phyloP scores from a whole-genome alignment of 495 filamentous ascomycete species.

The Tuber indicum region DNA sequence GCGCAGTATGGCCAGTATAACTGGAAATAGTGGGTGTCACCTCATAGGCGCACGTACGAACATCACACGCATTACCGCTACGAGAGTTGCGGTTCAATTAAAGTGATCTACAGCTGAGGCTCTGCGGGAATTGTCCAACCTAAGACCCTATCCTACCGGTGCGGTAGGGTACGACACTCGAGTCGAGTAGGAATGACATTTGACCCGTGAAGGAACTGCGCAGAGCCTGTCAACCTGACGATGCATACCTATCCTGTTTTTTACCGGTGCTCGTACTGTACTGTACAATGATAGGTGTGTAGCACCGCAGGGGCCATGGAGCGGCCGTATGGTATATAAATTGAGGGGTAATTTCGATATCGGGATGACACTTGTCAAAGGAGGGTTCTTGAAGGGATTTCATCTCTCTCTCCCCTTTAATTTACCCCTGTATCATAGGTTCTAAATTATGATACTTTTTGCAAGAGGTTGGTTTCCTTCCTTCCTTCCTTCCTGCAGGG shows the following conservation, averaged over 20 bases:
- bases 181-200: not conserved
- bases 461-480: no score
- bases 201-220: not conserved
- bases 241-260: not conserved
- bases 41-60: not conserved
- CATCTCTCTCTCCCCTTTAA: not conserved
- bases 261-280: not conserved
- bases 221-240: not conserved
- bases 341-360: not conserved
- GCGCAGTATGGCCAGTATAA: not conserved
- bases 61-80: not conserved
- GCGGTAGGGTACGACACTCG: not conserved
- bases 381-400: not conserved
- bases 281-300: no score
- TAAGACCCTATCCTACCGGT: not conserved
- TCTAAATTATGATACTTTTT: no score
- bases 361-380: not conserved
- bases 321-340: no score
- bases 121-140: constrained; percentile 5
- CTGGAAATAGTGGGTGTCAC: not conserved
- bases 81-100: not conserved
- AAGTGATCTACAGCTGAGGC: not conserved
- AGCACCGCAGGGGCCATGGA: no score
- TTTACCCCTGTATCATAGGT: not conserved
- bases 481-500: no score